Evolutionary conservation across 768 basidiomycete species (phyloP), one percentile per base, ranked within the genome.

Genomic region (Rhizopogon vinicolor): DNA sequence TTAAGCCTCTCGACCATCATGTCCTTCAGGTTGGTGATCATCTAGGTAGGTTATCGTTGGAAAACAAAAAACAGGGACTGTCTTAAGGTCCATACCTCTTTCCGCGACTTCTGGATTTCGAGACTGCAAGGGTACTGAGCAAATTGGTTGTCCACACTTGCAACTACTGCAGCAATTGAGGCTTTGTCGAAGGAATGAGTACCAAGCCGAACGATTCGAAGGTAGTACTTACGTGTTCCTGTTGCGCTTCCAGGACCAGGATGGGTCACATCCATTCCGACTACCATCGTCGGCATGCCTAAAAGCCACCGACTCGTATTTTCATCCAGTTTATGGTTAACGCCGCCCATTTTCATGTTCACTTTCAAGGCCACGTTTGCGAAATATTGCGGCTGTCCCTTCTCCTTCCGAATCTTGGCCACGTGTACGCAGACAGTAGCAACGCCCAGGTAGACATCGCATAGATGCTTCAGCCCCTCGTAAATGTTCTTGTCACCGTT

Each of bases 351-450:
- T 60, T 82, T 82, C 71, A 78, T 78, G 62, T 82, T 82, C 18
- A 82, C 64, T 62, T 82, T 83, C 13, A 82, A 61, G 0, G 79
- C 80, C 35, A 83, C 79, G 51, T 81, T 82, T 44, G 81, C 82
- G 56, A 72, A 78, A 58, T 83, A 82, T 52, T 81, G 80, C 12
- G 69, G 59, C 63, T 77, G 74, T 4, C 84, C 85, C 58, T 69
- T 81, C 53, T 84, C 79, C 67, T 84, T 90, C 58, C 84, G 76
- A 62, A 93, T 81, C 69, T 90, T 92, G 29, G 72, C 69, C 1
- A 83, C 74, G 54, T 90, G 89, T 12, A 87, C 87, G 59, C 90
- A 93, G 5, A 91, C 83, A 13, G 86, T 89, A 9, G 82, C 62
- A 6, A 75, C 74, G 46, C 77, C 79, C 33, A 83, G 65, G 54